phyloP scores from a whole-genome alignment of 345 rosid genomes.

The Pistacia integerrima region DNA sequence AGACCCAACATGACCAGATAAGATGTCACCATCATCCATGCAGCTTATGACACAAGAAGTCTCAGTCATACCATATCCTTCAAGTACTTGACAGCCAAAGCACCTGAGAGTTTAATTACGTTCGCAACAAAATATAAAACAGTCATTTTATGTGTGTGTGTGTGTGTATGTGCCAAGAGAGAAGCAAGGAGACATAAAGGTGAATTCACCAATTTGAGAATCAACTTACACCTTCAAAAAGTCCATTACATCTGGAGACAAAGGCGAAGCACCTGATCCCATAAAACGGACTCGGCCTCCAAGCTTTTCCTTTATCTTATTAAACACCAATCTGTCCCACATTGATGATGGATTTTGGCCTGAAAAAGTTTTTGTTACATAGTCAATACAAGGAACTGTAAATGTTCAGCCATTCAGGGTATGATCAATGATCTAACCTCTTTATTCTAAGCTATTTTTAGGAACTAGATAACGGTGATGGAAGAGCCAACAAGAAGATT shows the following conservation, averaged over 20 bases:
- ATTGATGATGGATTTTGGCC: constrained; percentile 72
- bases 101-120: constrained; percentile 50
- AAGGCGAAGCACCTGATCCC: constrained; percentile 90
- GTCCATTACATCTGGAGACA: constrained; percentile 85
- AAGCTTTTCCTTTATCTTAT: constrained; percentile 76
- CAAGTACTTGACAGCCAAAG: constrained; percentile 80
- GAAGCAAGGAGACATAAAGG: not conserved
- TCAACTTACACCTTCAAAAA: constrained; percentile 81
- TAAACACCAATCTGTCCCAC: constrained; percentile 88
- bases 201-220: constrained; percentile 3
- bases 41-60: constrained; percentile 69
- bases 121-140: not conserved
- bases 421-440: not conserved
- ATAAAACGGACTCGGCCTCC: constrained; percentile 81
- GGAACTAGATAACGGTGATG: not conserved
- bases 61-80: constrained; percentile 97
- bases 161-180: not conserved
- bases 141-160: not conserved
- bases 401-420: not conserved
- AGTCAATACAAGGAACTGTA: not conserved
- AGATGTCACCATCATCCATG: constrained; percentile 65
- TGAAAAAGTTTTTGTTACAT: constrained; percentile 26
- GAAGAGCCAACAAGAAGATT: constrained; percentile 1
- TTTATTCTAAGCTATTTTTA: not conserved
- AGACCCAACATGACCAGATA: constrained; percentile 90